Evolutionary conservation across 768 basidiomycete species (phyloP).

Genomic region (Psilocybe cubensis): DNA sequence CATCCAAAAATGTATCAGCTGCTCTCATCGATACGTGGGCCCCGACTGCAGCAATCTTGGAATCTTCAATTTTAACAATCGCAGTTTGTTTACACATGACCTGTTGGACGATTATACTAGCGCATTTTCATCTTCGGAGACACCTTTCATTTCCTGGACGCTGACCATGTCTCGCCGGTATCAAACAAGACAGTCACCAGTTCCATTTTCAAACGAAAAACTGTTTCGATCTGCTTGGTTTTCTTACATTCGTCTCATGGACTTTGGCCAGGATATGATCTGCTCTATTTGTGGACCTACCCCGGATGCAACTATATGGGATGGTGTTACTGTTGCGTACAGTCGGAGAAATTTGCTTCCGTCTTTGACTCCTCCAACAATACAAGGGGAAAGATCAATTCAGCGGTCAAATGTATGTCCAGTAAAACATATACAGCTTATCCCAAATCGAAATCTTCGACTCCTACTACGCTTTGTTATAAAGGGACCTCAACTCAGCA

Average conservation of each 20-base stretch:
- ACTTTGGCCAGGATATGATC: conserved; percentile 24
- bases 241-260: conserved; percentile 26
- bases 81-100: conserved; percentile 31
- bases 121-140: conserved; percentile 35
- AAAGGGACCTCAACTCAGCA: background rate
- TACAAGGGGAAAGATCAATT: background rate
- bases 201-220: conserved; percentile 28
- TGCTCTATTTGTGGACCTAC: conserved; percentile 29
- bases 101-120: conserved; percentile 37
- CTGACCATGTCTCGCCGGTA: conserved; percentile 25
- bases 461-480: background rate
- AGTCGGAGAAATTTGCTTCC: conserved; percentile 26
- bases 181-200: background rate
- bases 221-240: conserved; percentile 38
- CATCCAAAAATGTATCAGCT: conserved; percentile 17
- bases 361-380: conserved; percentile 30
- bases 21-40: conserved; percentile 26
- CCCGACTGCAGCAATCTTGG: conserved; percentile 30
- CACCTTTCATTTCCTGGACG: conserved; percentile 34
- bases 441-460: background rate
- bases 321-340: conserved; percentile 35
- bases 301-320: conserved; percentile 35
- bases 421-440: background rate
- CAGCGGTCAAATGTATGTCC: background rate
- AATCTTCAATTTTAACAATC: conserved; percentile 39